These are phyloP conservation scores for Peribolospora baueri DNA, from an alignment of 768 basidiomycete genomes.

Conservation along the genomic window DNA sequence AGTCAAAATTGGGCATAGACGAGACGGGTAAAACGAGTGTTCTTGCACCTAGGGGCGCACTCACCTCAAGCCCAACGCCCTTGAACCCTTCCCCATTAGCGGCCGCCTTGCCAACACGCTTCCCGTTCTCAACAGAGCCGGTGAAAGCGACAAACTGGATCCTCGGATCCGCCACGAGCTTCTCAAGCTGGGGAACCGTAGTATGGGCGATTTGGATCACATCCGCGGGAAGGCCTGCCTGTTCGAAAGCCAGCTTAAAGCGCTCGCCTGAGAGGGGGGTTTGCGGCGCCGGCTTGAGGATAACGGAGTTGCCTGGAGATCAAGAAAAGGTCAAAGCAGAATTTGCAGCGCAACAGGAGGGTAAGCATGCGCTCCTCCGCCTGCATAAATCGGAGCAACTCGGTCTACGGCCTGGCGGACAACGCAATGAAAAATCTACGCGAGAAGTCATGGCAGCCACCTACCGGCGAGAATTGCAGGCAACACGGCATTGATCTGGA, in stretches of 20 bases:
- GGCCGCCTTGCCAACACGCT: constrained; percentile 37
- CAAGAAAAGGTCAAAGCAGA: not conserved
- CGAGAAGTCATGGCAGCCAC: too few species aligned
- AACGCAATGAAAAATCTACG: too few species aligned
- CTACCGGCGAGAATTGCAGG: constrained; percentile 53
- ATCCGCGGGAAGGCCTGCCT: constrained; percentile 52
- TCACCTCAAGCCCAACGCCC: constrained; percentile 23
- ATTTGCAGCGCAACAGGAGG: not conserved
- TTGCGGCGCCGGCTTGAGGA: constrained; percentile 91
- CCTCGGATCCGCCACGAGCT: constrained; percentile 36
- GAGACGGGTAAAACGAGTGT: too few species aligned
- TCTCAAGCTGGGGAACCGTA: constrained; percentile 33
- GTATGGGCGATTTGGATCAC: constrained; percentile 56
- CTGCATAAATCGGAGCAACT: too few species aligned
- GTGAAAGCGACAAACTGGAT: constrained; percentile 79
- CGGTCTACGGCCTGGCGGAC: too few species aligned
- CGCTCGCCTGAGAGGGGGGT: constrained; percentile 74
- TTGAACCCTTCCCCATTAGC: constrained; percentile 40
- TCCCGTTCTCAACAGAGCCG: constrained; percentile 57
- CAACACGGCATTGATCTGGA: constrained; percentile 69
- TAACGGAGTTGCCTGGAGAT: constrained; percentile 45
- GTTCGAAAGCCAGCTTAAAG: constrained; percentile 38
- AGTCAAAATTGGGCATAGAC: too few species aligned
- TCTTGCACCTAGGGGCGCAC: not conserved
- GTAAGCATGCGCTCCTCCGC: not conserved